These are phyloP conservation scores for Aureobasidium mangrovei DNA, from an alignment of 2,329 filamentous ascomycete genomes.

Conservation along the genomic window DNA sequence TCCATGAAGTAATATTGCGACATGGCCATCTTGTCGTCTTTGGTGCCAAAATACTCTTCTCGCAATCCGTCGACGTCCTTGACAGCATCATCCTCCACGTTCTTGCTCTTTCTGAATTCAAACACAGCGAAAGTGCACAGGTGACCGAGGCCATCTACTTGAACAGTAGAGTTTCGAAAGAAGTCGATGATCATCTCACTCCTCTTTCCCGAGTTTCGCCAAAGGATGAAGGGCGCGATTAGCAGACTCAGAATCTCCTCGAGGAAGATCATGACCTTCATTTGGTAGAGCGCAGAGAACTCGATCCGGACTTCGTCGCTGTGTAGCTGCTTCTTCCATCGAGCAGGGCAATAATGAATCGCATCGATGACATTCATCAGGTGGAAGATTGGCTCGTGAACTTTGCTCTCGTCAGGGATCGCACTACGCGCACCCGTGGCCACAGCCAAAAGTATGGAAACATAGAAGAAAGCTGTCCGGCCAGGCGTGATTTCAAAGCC, in stretches of 20 bases:
- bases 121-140: slow-evolving; percentile 98
- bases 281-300: slow-evolving; percentile 83
- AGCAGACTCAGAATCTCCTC: slow-evolving; percentile 90
- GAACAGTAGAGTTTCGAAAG: slow-evolving; percentile 93
- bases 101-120: slow-evolving; percentile 79
- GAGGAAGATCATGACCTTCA: slow-evolving; percentile 83
- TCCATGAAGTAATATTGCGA: slow-evolving; percentile 94
- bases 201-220: slow-evolving; percentile 76
- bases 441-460: slow-evolving; percentile 71
- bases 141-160: slow-evolving; percentile 91
- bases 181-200: slow-evolving; percentile 94
- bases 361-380: slow-evolving; percentile 83
- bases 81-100: slow-evolving; percentile 33
- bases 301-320: slow-evolving; percentile 88
- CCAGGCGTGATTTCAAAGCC: slow-evolving; percentile 86
- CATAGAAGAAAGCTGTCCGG: slow-evolving; percentile 81
- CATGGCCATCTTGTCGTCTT: slow-evolving; percentile 97
- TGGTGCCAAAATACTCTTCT: slow-evolving; percentile 88
- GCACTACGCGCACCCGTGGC: slow-evolving; percentile 77
- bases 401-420: slow-evolving; percentile 73
- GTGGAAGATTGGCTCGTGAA: slow-evolving; percentile 87
- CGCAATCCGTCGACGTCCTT: slow-evolving; percentile 47
- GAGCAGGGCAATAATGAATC: slow-evolving; percentile 81
- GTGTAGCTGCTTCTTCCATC: slow-evolving; percentile 85
- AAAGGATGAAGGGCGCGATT: slow-evolving; percentile 80